phyloP scores from a whole-genome alignment of 495 filamentous ascomycete species.

The Penicillium desertorum region DNA sequence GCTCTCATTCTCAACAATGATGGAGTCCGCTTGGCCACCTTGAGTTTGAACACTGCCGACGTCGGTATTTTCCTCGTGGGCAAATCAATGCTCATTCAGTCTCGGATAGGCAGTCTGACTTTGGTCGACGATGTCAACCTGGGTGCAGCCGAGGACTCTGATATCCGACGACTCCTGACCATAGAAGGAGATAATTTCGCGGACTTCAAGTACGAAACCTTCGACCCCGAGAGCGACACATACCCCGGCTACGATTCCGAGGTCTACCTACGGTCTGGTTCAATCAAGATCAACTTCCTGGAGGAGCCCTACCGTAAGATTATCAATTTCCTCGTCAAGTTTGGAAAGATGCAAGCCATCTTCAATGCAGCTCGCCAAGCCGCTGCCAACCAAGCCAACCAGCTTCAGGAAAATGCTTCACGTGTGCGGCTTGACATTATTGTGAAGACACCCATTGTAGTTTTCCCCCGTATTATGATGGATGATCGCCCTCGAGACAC shows the following conservation, averaged over 20 bases:
- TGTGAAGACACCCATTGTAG: slow-evolving; percentile 90
- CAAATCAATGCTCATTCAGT: slow-evolving; percentile 78
- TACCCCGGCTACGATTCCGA: slow-evolving; percentile 97
- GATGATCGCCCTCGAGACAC: slow-evolving; percentile 69
- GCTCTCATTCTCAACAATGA: slow-evolving; percentile 97
- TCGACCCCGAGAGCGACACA: slow-evolving; percentile 66
- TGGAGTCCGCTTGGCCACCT: slow-evolving; percentile 87
- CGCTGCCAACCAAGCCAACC: slow-evolving; percentile 89
- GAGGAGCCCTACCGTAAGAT: slow-evolving; percentile 98
- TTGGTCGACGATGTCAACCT: slow-evolving; percentile 93
- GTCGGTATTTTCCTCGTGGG: slow-evolving; percentile 87
- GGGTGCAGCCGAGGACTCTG: slow-evolving; percentile 75
- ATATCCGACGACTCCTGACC: slow-evolving; percentile 81
- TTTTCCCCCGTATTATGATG: slow-evolving; percentile 75
- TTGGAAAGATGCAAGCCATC: slow-evolving; percentile 98
- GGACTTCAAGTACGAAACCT: slow-evolving; percentile 98
- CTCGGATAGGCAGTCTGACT: slow-evolving; percentile 80
- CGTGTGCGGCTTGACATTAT: slow-evolving; percentile 92
- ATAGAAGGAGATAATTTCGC: slow-evolving; percentile 95
- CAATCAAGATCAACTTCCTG: slow-evolving; percentile 92
- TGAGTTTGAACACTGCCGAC: slow-evolving; percentile 88
- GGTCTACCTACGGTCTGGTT: slow-evolving; percentile 83
- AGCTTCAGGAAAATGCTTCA: slow-evolving; percentile 84
- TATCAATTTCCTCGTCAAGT: slow-evolving; percentile 95
- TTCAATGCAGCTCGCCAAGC: slow-evolving; percentile 96